These are phyloP conservation scores for Apodospora peruviana DNA, from an alignment of 495 filamentous ascomycete genomes.

Conservation along the genomic window DNA sequence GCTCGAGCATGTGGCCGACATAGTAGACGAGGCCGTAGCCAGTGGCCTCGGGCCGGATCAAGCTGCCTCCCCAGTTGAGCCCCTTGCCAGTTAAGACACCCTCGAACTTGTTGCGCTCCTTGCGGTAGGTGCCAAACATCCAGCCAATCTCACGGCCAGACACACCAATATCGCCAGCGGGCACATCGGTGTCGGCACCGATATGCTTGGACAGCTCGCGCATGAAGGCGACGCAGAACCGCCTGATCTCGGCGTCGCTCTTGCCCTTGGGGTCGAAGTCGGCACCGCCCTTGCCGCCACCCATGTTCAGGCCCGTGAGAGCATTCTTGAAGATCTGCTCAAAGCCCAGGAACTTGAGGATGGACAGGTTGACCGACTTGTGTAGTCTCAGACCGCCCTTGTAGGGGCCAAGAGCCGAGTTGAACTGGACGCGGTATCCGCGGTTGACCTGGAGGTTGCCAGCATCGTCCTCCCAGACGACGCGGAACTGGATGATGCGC, in stretches of 20 bases:
- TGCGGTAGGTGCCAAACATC: slow-evolving; percentile 93
- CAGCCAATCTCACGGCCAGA: slow-evolving; percentile 85
- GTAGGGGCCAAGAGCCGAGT: slow-evolving; percentile 95
- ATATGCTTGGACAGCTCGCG: slow-evolving; percentile 90
- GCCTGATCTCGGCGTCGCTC: slow-evolving; percentile 93
- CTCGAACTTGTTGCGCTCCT: slow-evolving; percentile 83
- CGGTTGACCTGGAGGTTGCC: slow-evolving; percentile 88
- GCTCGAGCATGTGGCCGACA: slow-evolving; percentile 90
- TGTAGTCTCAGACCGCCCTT: slow-evolving; percentile 97
- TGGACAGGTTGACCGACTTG: slow-evolving; percentile 91
- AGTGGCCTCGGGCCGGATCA: slow-evolving; percentile 96
- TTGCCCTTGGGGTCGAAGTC: slow-evolving; percentile 99
- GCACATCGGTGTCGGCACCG: slow-evolving; percentile 91
- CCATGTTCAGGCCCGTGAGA: slow-evolving; percentile 93
- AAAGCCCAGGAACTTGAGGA: slow-evolving; percentile 97
- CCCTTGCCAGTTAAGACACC: slow-evolving; percentile 97
- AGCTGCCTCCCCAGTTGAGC: slow-evolving; percentile 80
- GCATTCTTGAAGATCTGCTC: slow-evolving; percentile 99
- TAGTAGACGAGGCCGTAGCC: slow-evolving; percentile 98
- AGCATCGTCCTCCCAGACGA: slow-evolving; percentile 93
- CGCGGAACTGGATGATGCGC: slow-evolving; percentile 94
- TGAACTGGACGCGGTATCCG: slow-evolving; percentile 97
- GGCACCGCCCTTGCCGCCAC: slow-evolving; percentile 95
- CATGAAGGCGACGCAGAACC: slow-evolving; percentile 97
- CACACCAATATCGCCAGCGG: slow-evolving; percentile 92